Evolutionary conservation across 208 protist species (phyloP).

Genomic region (Leishmania arabica): DNA sequence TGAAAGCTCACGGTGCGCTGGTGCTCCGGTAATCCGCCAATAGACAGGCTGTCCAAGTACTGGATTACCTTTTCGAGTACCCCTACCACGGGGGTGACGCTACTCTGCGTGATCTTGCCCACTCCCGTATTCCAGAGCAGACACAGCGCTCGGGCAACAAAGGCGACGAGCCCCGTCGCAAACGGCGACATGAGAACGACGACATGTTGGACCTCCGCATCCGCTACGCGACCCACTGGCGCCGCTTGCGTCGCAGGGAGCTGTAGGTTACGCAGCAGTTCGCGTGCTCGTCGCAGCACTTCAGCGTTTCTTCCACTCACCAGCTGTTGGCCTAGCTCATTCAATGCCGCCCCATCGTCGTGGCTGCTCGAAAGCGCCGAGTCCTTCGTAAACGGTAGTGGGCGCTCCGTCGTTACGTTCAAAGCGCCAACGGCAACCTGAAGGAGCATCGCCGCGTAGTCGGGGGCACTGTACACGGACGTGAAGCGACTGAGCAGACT

Average conservation of each 20-base stretch:
- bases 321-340: conserved; percentile 55
- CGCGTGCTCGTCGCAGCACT: conserved; percentile 57
- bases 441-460: conserved; percentile 90
- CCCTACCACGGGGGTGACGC: conserved; percentile 5
- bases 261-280: conserved; percentile 63
- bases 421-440: conserved; percentile 73
- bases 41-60: conserved; percentile 35
- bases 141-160: conserved; percentile 69
- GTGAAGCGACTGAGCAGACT: conserved; percentile 76
- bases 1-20: conserved; percentile 35
- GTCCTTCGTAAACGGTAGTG: conserved; percentile 14
- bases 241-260: conserved; percentile 51
- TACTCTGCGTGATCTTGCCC: conserved; percentile 30
- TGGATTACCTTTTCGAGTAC: conserved; percentile 30
- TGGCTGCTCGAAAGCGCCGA: conserved; percentile 21
- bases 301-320: conserved; percentile 45
- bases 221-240: conserved; percentile 23
- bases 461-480: conserved; percentile 57
- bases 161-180: conserved; percentile 53
- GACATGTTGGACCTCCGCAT: conserved; percentile 32
- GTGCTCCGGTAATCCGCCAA: conserved; percentile 28
- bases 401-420: conserved; percentile 4
- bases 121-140: conserved; percentile 66
- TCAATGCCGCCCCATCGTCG: conserved; percentile 48
- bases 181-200: conserved; percentile 78